A percentile compares a stretch with the other conserved stretches of the same genome.
phyloP scores from a whole-genome alignment of 2,329 filamentous ascomycete genomes.

The Colletotrichum truncatum region DNA sequence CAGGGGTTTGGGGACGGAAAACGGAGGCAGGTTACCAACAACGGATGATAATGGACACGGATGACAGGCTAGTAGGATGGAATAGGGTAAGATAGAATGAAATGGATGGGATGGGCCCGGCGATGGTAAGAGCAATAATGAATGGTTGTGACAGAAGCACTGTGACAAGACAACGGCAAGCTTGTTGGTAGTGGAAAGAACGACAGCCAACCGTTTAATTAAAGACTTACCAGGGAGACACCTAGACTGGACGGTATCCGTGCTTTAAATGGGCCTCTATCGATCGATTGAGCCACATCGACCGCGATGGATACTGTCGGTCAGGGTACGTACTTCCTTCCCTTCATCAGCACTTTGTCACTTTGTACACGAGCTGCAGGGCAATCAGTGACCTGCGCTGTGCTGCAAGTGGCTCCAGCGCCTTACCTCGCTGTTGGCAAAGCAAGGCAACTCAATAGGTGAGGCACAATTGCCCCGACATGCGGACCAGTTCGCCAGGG shows the following conservation, averaged over 20 bases:
- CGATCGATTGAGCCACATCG: constrained; percentile 26
- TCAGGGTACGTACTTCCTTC: too few species aligned
- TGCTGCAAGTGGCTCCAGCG: too few species aligned
- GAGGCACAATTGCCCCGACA: too few species aligned
- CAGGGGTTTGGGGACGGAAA: constrained; percentile 12
- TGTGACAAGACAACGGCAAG: not conserved
- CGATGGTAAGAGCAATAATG: not conserved
- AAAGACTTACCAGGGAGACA: constrained; percentile 16
- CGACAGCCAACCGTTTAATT: constrained; percentile 26
- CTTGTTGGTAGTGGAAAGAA: constrained; percentile 22
- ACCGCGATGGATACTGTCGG: constrained; percentile 5
- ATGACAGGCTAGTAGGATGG: not conserved
- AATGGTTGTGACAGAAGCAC: not conserved
- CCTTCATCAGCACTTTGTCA: too few species aligned
- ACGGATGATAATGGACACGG: not conserved
- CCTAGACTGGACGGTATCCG: constrained; percentile 21
- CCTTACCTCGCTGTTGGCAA: too few species aligned
- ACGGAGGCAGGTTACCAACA: not conserved
- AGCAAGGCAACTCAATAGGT: too few species aligned
- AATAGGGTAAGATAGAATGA: not conserved
- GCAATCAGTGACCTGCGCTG: too few species aligned
- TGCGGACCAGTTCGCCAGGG: too few species aligned
- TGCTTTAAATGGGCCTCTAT: constrained; percentile 5
- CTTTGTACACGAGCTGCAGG: too few species aligned
- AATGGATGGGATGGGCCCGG: not conserved